These are phyloP conservation scores for Trypanosoma platydactyli DNA, from an alignment of 208 protist species.

Conservation along the genomic window DNA sequence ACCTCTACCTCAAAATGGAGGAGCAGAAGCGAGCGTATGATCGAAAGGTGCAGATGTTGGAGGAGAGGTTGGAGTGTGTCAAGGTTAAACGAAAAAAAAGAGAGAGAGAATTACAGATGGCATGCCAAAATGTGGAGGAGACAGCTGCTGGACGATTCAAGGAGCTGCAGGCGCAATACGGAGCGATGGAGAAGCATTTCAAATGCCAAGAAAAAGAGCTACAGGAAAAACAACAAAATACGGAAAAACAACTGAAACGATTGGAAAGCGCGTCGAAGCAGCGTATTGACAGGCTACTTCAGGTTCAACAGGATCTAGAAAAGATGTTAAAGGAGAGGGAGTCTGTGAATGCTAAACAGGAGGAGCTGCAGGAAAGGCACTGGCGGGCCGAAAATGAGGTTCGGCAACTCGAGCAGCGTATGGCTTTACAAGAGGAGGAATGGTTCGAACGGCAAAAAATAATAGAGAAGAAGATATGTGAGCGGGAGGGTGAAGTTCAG, in stretches of 20 bases:
- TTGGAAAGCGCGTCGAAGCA: constrained; percentile 39
- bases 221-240: constrained; percentile 37
- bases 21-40: constrained; percentile 64
- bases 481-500: constrained; percentile 47
- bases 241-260: constrained; percentile 49
- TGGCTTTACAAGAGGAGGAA: constrained; percentile 43
- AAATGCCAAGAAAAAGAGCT: constrained; percentile 49
- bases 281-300: constrained; percentile 60
- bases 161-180: constrained; percentile 57
- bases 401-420: constrained; percentile 34
- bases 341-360: constrained; percentile 32
- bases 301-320: constrained; percentile 51
- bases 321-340: constrained; percentile 51
- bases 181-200: constrained; percentile 41
- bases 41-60: constrained; percentile 62
- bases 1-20: constrained; percentile 52
- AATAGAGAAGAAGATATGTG: constrained; percentile 39
- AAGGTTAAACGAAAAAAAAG: constrained; percentile 44
- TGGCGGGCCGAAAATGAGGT: constrained; percentile 44
- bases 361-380: constrained; percentile 47
- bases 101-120: constrained; percentile 47
- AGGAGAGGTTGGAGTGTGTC: constrained; percentile 52
- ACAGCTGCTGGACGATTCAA: constrained; percentile 38
- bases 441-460: constrained; percentile 45
- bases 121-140: constrained; percentile 34